These are phyloP conservation scores for Caryopteris hybrid DNA, from an alignment of 305 asterid genomes.

Conservation along the genomic window DNA sequence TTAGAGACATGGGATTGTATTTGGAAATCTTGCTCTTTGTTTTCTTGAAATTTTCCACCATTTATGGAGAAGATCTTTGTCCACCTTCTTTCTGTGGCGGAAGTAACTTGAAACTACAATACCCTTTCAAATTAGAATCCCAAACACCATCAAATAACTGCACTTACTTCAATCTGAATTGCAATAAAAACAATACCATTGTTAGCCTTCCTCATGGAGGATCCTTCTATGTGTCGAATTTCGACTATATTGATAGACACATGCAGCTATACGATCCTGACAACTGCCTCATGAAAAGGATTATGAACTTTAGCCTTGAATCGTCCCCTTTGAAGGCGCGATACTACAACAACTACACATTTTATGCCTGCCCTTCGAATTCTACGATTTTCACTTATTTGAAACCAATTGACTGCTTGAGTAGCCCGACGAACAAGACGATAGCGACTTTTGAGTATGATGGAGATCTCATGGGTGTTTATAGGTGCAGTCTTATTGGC, in stretches of 20 bases:
- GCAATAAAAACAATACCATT: neutral
- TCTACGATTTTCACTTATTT: neutral
- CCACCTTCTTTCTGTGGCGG: conserved; percentile 18
- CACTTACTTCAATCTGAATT: conserved; percentile 21
- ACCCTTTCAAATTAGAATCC: conserved; percentile 30
- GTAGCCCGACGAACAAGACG: conserved; percentile 14
- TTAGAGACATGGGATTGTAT: neutral
- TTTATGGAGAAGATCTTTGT: neutral
- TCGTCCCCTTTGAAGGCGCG: neutral
- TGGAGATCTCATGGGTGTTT: neutral
- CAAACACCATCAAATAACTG: conserved; percentile 8
- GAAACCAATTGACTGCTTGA: conserved; percentile 16
- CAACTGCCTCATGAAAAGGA: conserved; percentile 18
- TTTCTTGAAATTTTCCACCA: neutral
- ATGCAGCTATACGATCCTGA: conserved; percentile 26
- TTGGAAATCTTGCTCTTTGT: conserved; percentile 2
- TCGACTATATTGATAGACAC: neutral
- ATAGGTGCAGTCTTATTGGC: conserved; percentile 11
- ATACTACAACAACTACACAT: neutral
- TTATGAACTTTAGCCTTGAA: conserved; percentile 17
- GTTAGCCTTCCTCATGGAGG: conserved; percentile 20
- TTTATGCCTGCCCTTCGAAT: conserved; percentile 19
- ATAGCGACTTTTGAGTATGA: neutral
- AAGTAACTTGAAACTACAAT: neutral
- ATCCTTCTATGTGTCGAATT: conserved; percentile 7